These are phyloP conservation scores for Podaxis mareebaensis DNA, from an alignment of 768 basidiomycete species.

Conservation along the genomic window DNA sequence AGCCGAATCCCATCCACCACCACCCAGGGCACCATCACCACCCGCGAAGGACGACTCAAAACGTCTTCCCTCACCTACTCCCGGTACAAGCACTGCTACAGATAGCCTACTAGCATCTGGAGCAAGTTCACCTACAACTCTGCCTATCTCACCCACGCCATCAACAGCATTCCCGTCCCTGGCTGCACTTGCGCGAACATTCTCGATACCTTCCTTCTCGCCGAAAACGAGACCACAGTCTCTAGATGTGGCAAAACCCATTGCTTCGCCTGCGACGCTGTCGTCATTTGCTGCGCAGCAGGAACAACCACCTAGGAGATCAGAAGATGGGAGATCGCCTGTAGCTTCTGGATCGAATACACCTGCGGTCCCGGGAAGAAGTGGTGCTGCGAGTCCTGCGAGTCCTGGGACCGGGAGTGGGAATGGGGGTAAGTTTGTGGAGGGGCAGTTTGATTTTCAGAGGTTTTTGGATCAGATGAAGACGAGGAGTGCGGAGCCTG, in stretches of 20 bases:
- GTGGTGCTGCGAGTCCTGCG: conserved; percentile 9
- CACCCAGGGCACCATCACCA: conserved; percentile 31
- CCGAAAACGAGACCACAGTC: conserved; percentile 56
- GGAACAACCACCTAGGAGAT: conserved; percentile 21
- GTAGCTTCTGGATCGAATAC: conserved; percentile 26
- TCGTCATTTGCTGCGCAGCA: conserved; percentile 58
- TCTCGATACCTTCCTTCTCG: conserved; percentile 53
- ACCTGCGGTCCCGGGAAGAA: conserved; percentile 15
- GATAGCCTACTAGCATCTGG: conserved; percentile 20
- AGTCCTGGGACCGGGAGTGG: conserved; percentile 23
- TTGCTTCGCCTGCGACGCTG: conserved; percentile 56
- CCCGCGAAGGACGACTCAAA: conserved; percentile 34
- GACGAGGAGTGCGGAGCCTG: conserved; percentile 80
- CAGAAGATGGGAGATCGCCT: conserved; percentile 21
- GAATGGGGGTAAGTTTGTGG: conserved; percentile 28
- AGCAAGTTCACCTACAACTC: conserved; percentile 23
- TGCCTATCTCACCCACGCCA: conserved; percentile 26
- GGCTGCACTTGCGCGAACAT: conserved; percentile 64
- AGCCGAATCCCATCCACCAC: conserved; percentile 58
- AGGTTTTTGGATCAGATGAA: conserved; percentile 96
- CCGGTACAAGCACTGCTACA: neutral
- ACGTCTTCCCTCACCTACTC: neutral
- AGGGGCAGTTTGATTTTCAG: conserved; percentile 85
- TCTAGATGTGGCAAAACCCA: conserved; percentile 57
- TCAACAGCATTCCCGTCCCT: conserved; percentile 60